Evolutionary conservation across 2,329 filamentous ascomycete species (phyloP).

Genomic region (Cytospora mali): DNA sequence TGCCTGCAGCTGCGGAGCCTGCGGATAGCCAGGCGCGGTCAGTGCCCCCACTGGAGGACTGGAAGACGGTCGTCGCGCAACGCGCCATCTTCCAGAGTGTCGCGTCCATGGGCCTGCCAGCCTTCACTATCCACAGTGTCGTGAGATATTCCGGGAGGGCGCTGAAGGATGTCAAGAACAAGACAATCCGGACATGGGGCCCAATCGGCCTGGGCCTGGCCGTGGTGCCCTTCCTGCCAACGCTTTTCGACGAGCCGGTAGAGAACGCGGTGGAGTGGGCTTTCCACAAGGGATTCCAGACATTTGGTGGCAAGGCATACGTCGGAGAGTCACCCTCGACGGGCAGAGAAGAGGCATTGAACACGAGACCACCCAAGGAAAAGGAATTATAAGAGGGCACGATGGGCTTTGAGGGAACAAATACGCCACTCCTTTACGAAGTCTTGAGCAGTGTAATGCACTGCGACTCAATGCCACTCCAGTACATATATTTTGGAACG

Average conservation of each 20-base stretch:
- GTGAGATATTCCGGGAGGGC: slow-evolving; percentile 86
- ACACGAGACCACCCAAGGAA: slow-evolving; percentile 45
- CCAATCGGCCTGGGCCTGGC: slow-evolving; percentile 83
- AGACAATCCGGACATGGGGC: slow-evolving; percentile 76
- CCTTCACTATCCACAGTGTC: slow-evolving; percentile 90
- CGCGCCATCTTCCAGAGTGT: slow-evolving; percentile 86
- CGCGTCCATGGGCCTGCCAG: slow-evolving; percentile 91
- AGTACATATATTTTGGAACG: not conserved
- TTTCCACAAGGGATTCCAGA: slow-evolving; percentile 80
- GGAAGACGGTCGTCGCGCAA: slow-evolving; percentile 86
- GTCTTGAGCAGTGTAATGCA: not conserved
- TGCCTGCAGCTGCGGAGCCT: slow-evolving; percentile 43
- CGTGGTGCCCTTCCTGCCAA: slow-evolving; percentile 81
- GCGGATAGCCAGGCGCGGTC: slow-evolving; percentile 40
- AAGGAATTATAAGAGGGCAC: slow-evolving; percentile 44
- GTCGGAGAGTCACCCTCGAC: slow-evolving; percentile 58
- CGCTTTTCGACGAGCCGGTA: slow-evolving; percentile 87
- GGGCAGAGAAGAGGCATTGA: slow-evolving; percentile 54
- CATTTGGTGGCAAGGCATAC: slow-evolving; percentile 64
- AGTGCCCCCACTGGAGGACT: slow-evolving; percentile 81
- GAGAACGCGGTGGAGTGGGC: slow-evolving; percentile 88
- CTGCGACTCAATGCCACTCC: slow-evolving; percentile 6
- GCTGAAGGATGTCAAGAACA: slow-evolving; percentile 81
- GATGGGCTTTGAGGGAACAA: not conserved
- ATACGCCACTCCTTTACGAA: slow-evolving; percentile 14